Conservation (phyloP, 225 moss, liverwort and hornwort species). For the Bryoerythrophyllum caledonicum region DNA sequence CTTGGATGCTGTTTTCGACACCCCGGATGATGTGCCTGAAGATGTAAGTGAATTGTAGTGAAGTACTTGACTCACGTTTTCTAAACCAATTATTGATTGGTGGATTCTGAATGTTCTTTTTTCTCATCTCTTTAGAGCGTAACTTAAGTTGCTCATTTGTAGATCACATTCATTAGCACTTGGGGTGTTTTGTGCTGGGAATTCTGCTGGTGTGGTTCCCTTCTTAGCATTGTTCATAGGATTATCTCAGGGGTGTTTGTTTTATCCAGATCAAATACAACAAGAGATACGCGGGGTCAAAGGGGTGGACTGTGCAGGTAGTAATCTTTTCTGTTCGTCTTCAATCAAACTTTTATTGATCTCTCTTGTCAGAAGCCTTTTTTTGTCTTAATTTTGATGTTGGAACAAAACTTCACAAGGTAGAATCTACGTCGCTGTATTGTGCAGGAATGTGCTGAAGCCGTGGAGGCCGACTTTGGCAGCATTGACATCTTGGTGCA, state of each 20-base stretch:
- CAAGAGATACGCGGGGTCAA: slow-evolving; percentile 89
- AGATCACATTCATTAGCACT: not conserved
- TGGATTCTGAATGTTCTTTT: not conserved
- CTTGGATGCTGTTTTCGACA: slow-evolving; percentile 88
- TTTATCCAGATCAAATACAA: slow-evolving; percentile 79
- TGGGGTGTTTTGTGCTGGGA: not conserved
- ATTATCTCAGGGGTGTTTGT: not conserved
- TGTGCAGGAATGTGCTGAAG: slow-evolving; percentile 84
- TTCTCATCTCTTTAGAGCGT: not conserved
- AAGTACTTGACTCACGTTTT: too few species aligned
- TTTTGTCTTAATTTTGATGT: not conserved
- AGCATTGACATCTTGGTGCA: slow-evolving; percentile 93
- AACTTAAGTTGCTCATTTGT: not conserved
- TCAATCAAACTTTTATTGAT: not conserved
- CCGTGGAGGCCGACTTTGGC: slow-evolving; percentile 86
- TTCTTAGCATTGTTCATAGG: not conserved
- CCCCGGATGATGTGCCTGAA: slow-evolving; percentile 81
- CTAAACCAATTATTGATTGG: too few species aligned
- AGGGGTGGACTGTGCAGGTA: slow-evolving; percentile 89
- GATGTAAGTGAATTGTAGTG: slow-evolving; percentile 57
- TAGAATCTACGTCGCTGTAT: not conserved
- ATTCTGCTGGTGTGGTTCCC: not conserved
- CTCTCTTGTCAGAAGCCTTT: not conserved
- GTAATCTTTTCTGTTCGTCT: slow-evolving; percentile 31
- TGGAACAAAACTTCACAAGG: not conserved